Conservation (phyloP, 495 filamentous ascomycete species). For the Podospora tetraspora region DNA sequence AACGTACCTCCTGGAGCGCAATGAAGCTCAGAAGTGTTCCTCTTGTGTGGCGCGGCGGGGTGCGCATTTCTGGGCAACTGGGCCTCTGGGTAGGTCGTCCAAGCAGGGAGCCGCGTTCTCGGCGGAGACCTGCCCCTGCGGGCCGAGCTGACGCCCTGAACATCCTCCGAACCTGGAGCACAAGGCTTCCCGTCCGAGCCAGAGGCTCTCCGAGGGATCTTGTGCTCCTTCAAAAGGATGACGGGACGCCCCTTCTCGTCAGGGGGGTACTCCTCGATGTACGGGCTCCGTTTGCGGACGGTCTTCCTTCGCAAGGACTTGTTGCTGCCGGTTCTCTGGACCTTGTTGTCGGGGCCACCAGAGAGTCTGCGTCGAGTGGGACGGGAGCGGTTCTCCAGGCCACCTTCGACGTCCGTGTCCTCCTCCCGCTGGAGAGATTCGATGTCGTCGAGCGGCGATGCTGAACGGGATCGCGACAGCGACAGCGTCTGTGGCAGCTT, state of each 20-base stretch:
- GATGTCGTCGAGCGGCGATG: constrained; percentile 11
- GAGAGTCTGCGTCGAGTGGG: constrained; percentile 6
- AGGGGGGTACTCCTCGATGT: constrained; percentile 30
- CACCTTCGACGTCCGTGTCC: constrained; percentile 17
- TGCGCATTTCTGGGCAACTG: constrained; percentile 11
- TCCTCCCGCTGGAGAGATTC: constrained; percentile 17
- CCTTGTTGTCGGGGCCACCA: neutral
- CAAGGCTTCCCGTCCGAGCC: constrained; percentile 17
- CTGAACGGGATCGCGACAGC: neutral
- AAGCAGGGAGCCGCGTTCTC: constrained; percentile 15
- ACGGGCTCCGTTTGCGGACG: constrained; percentile 18
- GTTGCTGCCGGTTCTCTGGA: constrained; percentile 1
- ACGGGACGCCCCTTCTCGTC: constrained; percentile 16
- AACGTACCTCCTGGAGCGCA: constrained; percentile 6
- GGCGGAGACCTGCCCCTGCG: constrained; percentile 21
- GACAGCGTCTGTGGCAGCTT: constrained; percentile 2
- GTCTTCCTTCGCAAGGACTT: constrained; percentile 4
- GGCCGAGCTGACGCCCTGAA: constrained; percentile 4
- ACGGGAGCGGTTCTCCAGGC: constrained; percentile 1
- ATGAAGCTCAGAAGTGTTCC: neutral
- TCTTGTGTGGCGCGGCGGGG: neutral
- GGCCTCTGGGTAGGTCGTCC: neutral
- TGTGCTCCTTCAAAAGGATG: constrained; percentile 28
- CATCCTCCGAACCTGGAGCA: constrained; percentile 13
- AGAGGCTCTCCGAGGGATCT: constrained; percentile 19